Conservation (phyloP, 2,329 filamentous ascomycete genomes). For the Aspergillus awamori region DNA sequence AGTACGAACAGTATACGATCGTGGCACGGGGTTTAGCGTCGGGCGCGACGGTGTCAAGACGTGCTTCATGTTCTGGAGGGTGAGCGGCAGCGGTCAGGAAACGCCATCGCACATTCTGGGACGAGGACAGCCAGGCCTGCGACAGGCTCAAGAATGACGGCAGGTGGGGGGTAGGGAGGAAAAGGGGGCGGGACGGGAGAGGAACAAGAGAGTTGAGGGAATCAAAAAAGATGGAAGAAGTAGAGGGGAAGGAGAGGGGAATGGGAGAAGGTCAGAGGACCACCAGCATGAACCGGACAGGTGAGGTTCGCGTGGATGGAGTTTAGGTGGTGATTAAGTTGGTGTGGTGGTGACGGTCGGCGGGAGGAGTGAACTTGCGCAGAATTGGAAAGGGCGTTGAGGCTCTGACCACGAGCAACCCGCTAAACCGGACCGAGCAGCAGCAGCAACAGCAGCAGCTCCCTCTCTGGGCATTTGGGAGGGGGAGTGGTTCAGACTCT, state of each 20-base stretch:
- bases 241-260: neutral
- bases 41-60: constrained; percentile 24
- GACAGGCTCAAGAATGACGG: constrained; percentile 5
- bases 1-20: constrained; percentile 10
- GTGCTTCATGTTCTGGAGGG: constrained; percentile 27
- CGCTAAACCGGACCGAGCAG: constrained; percentile 20
- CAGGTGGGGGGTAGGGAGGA: constrained; percentile 1
- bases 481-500: neutral
- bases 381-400: constrained; percentile 20
- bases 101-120: constrained; percentile 28
- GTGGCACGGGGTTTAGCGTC: constrained; percentile 24
- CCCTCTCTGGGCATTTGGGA: neutral
- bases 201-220: neutral
- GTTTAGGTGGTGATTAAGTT: neutral
- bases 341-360: constrained; percentile 11
- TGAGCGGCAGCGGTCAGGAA: constrained; percentile 25
- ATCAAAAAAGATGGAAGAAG: neutral
- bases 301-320: neutral
- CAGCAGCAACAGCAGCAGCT: neutral
- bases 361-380: constrained; percentile 17
- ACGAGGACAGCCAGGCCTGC: constrained; percentile 19
- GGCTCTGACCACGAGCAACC: constrained; percentile 19
- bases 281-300: neutral
- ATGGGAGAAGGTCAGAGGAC: neutral
- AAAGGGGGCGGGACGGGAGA: constrained; percentile 1